Evolutionary conservation across 768 basidiomycete species (phyloP), one percentile per base, ranked within the genome.

Genomic region (Pulveroboletus sp.): DNA sequence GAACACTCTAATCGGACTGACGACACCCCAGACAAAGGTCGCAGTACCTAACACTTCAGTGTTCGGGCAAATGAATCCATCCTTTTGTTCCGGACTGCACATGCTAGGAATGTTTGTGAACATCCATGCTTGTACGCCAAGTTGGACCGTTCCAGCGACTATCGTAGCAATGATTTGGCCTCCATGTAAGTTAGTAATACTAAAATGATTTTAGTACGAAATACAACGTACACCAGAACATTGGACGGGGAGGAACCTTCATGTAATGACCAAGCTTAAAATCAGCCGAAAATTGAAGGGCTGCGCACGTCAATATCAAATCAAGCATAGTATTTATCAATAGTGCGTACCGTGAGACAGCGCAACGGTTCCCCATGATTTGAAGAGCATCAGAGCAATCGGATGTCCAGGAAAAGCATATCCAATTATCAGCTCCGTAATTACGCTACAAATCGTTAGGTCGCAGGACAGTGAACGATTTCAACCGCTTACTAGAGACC

Each of bases 381-480:
- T 90, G 77, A 90, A 90, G 72, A 90, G 72, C 88, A 91, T 89
- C 76, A 82, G 87, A 0, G 90, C 88, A 47, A 90, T 64, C 6
- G 89, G 87, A 14, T 78, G 78, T 2, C 90, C 89, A 12, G 89
- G 90, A 31, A 14, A 11, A 35, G 5, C 59, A n/a, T 56, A 61
- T 45, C 90, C 90, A 23, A 90, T 81, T 52, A 92, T 82, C 34
- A 90, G 71, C 66, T 92, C 90, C 4, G 89, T 83, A 60, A 92
- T 81, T 29, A 91, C 89, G 46, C 72, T 75, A 25, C 1, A 43
- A 34, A 11, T 38, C 7, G 34, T 23, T 6, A 10, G 16, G 25
- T 11, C 6, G 29, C 7, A 12, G 12, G 5, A 4, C 8, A 9
- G 13, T 11, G 21, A n/a, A 13, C 27, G 12, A 29, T 9, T 9